phyloP scores from a whole-genome alignment of 805 yeast genomes.

The Kodamaea kaohsiungensis region DNA sequence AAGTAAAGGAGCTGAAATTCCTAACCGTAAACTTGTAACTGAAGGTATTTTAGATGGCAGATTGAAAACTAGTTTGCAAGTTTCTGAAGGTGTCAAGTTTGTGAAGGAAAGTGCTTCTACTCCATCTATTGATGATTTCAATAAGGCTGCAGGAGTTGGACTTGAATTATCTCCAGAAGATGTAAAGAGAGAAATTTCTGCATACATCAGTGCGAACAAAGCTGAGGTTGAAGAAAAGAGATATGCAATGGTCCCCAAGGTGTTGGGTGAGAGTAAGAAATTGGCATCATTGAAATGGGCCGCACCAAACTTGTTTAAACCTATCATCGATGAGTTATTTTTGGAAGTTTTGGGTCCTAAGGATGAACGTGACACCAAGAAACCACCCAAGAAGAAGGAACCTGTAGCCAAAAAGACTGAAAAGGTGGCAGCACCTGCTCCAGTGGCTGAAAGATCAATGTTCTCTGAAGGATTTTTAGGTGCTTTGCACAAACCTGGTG shows the following conservation, averaged over 20 bases:
- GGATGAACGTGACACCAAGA: constrained; percentile 87
- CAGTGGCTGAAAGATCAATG: constrained; percentile 61
- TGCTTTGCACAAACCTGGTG: constrained; percentile 92
- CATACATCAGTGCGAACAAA: constrained; percentile 60
- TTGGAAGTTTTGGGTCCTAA: constrained; percentile 83
- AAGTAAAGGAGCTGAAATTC: constrained; percentile 57
- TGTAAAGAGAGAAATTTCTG: constrained; percentile 55
- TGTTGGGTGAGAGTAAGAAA: constrained; percentile 75
- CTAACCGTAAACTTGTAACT: constrained; percentile 53
- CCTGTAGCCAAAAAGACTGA: constrained; percentile 14
- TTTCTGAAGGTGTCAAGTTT: constrained; percentile 79
- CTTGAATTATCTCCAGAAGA: constrained; percentile 66
- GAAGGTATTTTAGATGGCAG: constrained; percentile 64
- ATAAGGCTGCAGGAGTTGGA: constrained; percentile 77
- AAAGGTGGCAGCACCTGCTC: constrained; percentile 18
- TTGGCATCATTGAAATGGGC: constrained; percentile 89
- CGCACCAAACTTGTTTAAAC: constrained; percentile 81
- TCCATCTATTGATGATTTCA: constrained; percentile 45
- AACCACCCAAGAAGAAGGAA: constrained; percentile 69
- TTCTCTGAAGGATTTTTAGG: constrained; percentile 95
- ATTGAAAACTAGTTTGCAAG: constrained; percentile 68
- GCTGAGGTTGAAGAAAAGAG: constrained; percentile 67
- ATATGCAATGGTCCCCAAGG: constrained; percentile 74
- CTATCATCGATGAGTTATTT: constrained; percentile 78
- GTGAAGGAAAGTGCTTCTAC: constrained; percentile 50